Evolutionary conservation across 2,329 filamentous ascomycete genomes (phyloP).

Genomic region (Talaromyces piceae): DNA sequence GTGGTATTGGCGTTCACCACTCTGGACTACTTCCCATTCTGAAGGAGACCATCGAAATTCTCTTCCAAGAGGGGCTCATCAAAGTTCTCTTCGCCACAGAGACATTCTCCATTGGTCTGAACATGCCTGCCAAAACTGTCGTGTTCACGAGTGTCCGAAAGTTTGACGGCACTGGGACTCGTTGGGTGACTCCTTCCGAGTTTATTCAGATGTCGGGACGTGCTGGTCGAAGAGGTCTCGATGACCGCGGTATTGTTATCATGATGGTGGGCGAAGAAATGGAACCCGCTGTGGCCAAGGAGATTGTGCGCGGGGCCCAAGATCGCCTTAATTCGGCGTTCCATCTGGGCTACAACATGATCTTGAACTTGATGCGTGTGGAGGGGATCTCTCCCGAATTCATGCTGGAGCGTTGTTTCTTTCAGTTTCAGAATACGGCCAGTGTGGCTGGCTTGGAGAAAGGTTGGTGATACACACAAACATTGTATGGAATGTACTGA

Average conservation of each 20-base stretch:
- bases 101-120: conserved; percentile 95
- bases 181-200: conserved; percentile 87
- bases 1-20: conserved; percentile 95
- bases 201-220: conserved; percentile 99
- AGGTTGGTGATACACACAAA: conserved; percentile 26
- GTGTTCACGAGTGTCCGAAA: conserved; percentile 98
- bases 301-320: conserved; percentile 92
- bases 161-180: conserved; percentile 73
- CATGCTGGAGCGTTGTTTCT: conserved; percentile 98
- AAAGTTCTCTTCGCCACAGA: conserved; percentile 98
- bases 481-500: conserved; percentile 18
- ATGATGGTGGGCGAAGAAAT: conserved; percentile 99
- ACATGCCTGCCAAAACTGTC: conserved; percentile 98
- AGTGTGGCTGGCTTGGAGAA: conserved; percentile 78
- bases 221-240: conserved; percentile 91
- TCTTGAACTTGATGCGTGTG: conserved; percentile 91
- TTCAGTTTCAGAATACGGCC: conserved; percentile 93
- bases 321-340: conserved; percentile 97
- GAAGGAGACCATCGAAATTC: conserved; percentile 97
- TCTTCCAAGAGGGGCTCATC: conserved; percentile 96
- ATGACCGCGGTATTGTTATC: conserved; percentile 96
- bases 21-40: conserved; percentile 90
- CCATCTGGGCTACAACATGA: conserved; percentile 98
- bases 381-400: conserved; percentile 98
- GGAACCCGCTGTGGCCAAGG: conserved; percentile 86